These are phyloP conservation scores for Debaryomyces singareniensis DNA, from an alignment of 1,139 yeast genomes.

Conservation along the genomic window DNA sequence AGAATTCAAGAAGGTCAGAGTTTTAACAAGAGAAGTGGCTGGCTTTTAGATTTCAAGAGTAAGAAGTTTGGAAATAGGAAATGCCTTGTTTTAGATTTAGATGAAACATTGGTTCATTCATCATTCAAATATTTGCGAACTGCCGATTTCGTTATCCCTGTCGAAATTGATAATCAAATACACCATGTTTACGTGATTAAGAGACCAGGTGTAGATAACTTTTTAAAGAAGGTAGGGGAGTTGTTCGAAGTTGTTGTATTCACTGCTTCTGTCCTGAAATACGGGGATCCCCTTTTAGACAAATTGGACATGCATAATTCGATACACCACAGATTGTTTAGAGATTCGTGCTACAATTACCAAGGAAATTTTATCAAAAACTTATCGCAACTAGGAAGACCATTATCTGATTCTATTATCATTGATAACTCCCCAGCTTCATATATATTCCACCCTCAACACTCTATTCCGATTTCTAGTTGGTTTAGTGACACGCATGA, in stretches of 20 bases:
- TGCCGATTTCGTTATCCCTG: conserved; percentile 92
- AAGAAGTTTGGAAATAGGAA: conserved; percentile 48
- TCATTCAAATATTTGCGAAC: conserved; percentile 86
- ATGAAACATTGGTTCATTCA: conserved; percentile 94
- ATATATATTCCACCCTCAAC: conserved; percentile 94
- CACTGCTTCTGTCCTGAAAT: conserved; percentile 91
- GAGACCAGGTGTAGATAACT: conserved; percentile 97
- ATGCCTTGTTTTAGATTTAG: conserved; percentile 86
- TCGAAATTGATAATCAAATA: conserved; percentile 74
- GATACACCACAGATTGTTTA: conserved; percentile 85
- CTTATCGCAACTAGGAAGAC: conserved; percentile 89
- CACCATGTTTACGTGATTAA: conserved; percentile 95
- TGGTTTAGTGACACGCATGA: conserved; percentile 99
- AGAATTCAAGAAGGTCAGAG: conserved; percentile 66
- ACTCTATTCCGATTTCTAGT: conserved; percentile 94
- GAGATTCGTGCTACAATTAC: conserved; percentile 59
- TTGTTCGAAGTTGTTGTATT: conserved; percentile 92
- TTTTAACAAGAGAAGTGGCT: conserved; percentile 52
- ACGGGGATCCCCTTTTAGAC: conserved; percentile 92
- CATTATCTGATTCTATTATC: conserved; percentile 76
- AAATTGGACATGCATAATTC: conserved; percentile 68
- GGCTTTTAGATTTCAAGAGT: conserved; percentile 49
- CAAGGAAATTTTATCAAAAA: conserved; percentile 95
- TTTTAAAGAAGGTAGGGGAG: conserved; percentile 75
- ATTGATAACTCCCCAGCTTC: conserved; percentile 97